Conservation (phyloP, 2,329 filamentous ascomycete species). For the Pseudogymnoascus sp. region DNA sequence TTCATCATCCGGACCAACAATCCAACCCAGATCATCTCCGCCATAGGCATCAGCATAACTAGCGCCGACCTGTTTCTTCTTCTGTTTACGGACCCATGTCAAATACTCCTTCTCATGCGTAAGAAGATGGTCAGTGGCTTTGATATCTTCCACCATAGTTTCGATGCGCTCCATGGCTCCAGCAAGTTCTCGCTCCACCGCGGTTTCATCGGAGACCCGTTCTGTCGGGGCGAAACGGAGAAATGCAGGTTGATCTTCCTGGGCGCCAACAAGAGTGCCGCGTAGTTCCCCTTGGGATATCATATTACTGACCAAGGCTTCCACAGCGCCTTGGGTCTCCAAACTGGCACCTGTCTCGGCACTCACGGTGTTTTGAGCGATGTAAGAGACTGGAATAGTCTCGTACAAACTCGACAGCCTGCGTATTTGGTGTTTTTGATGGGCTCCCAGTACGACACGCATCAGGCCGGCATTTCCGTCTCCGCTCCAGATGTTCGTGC, state of each 20-base stretch:
- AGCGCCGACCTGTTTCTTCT: constrained; percentile 36
- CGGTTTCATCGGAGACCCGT: constrained; percentile 42
- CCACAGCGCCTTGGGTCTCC: constrained; percentile 37
- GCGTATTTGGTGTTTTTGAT: constrained; percentile 69
- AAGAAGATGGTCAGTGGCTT: constrained; percentile 48
- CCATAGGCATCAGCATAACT: constrained; percentile 39
- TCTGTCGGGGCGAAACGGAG: constrained; percentile 45
- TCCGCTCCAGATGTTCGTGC: constrained; percentile 54
- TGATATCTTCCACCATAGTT: constrained; percentile 42
- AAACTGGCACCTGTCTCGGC: constrained; percentile 46
- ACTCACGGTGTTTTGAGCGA: constrained; percentile 46
- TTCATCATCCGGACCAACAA: constrained; percentile 47
- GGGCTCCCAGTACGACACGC: constrained; percentile 60
- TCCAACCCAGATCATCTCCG: constrained; percentile 12
- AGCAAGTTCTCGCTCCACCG: constrained; percentile 45
- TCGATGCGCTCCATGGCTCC: constrained; percentile 39
- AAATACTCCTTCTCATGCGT: constrained; percentile 52
- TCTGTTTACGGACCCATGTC: constrained; percentile 40
- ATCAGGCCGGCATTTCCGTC: constrained; percentile 72
- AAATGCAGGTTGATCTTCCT: constrained; percentile 40
- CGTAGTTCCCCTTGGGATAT: constrained; percentile 47
- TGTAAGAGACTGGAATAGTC: constrained; percentile 49
- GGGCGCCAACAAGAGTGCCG: constrained; percentile 42
- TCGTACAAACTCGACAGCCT: constrained; percentile 67
- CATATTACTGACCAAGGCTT: constrained; percentile 48